phyloP scores from a whole-genome alignment of 805 yeast species.

The Hanseniaspora lindneri region DNA sequence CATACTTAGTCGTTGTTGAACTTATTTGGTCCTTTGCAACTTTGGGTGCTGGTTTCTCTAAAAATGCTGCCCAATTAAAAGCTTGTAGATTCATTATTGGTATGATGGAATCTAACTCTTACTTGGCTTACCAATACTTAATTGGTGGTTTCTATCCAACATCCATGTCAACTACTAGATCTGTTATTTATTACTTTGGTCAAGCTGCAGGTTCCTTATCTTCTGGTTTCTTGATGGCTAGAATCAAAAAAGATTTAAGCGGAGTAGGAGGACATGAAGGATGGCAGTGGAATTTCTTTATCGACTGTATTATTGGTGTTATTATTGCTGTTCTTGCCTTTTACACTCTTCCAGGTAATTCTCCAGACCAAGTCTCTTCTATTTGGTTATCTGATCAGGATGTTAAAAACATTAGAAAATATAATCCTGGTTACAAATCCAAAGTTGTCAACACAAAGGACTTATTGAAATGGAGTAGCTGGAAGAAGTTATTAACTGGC shows the following conservation, averaged over 20 bases:
- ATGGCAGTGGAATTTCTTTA: slow-evolving; percentile 66
- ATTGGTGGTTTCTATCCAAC: slow-evolving; percentile 49
- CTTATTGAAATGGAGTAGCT: slow-evolving; percentile 35
- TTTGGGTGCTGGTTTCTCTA: slow-evolving; percentile 37
- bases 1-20: slow-evolving; percentile 38
- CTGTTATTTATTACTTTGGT: slow-evolving; percentile 50
- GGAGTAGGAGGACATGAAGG: slow-evolving; percentile 46
- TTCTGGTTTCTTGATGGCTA: slow-evolving; percentile 51
- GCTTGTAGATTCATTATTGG: slow-evolving; percentile 55
- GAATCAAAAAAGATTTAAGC: slow-evolving; percentile 36
- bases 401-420: slow-evolving; percentile 38
- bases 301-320: slow-evolving; percentile 50
- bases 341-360: slow-evolving; percentile 47
- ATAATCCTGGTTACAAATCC: slow-evolving; percentile 14
- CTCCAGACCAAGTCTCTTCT: slow-evolving; percentile 47
- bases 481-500: slow-evolving; percentile 42
- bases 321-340: slow-evolving; percentile 47
- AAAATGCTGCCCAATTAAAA: slow-evolving; percentile 38
- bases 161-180: slow-evolving; percentile 48
- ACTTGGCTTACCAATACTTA: slow-evolving; percentile 48
- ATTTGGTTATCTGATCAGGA: slow-evolving; percentile 46
- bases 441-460: slow-evolving; percentile 27
- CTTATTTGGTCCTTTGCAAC: slow-evolving; percentile 53
- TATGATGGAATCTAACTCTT: slow-evolving; percentile 47
- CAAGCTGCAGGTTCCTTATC: slow-evolving; percentile 52